These are phyloP conservation scores for Aspergillus clavatus DNA, from an alignment of 2,329 filamentous ascomycete genomes.

Conservation along the genomic window DNA sequence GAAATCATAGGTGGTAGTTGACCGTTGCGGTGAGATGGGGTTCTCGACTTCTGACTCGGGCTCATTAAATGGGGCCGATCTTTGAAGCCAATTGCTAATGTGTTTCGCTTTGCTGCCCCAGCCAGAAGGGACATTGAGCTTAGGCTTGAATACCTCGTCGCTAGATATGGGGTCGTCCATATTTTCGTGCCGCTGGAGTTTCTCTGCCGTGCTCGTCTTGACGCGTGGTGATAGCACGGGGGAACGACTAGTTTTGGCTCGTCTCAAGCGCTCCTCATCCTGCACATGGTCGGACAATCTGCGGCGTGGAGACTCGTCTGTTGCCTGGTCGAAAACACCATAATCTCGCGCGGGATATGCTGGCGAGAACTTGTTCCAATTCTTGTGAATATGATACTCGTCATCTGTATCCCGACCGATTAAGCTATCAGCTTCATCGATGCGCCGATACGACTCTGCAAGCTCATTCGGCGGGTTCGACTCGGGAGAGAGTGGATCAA, in stretches of 20 bases:
- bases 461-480: constrained; percentile 39
- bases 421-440: constrained; percentile 36
- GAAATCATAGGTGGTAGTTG: constrained; percentile 23
- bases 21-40: constrained; percentile 14
- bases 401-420: constrained; percentile 32
- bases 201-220: constrained; percentile 32
- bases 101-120: constrained; percentile 34
- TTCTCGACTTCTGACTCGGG: constrained; percentile 16
- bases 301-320: constrained; percentile 31
- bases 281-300: constrained; percentile 32
- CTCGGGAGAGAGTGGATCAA: constrained; percentile 27
- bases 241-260: constrained; percentile 35
- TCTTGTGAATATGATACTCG: constrained; percentile 15
- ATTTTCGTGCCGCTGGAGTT: constrained; percentile 34
- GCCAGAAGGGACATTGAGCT: constrained; percentile 34
- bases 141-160: constrained; percentile 25
- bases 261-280: constrained; percentile 38
- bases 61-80: constrained; percentile 22
- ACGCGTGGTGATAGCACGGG: constrained; percentile 35
- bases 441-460: constrained; percentile 36
- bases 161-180: constrained; percentile 15
- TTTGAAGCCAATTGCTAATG: constrained; percentile 34
- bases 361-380: constrained; percentile 21
- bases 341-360: constrained; percentile 17
- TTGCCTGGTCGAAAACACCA: constrained; percentile 26